Evolutionary conservation across 2,329 filamentous ascomycete species (phyloP), one percentile per base, ranked within the genome.

Genomic region (Scopulariopsis brevicaulis): DNA sequence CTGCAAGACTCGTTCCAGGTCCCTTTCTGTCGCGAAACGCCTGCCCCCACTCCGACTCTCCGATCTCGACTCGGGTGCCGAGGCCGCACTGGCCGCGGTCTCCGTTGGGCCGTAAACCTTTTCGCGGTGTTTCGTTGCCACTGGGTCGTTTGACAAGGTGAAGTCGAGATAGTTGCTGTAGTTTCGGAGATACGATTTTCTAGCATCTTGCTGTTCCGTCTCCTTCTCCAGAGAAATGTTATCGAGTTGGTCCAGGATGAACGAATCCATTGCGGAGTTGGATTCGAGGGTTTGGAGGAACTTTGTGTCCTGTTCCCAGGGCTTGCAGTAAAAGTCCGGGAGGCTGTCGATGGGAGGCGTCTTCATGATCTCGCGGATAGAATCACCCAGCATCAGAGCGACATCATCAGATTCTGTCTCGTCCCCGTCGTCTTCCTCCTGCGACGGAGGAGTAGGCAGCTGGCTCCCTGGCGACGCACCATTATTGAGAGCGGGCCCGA

Each of bases 1-100:
- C 66, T 88, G 82, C 54, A 92, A 71, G 7, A 87, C 85, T 43
- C 83, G 79, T 67, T 91, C 84, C 7, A 91, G 70, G 60, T 92
- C 87, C 56, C 87, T 82, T 65, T 92, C 87, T 18, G 85, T 87
- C 15, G 82, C 84, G 67, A 84, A 88, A 58, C 83, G 75, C 59
- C 78, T 79, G 57, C 79, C 68, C 32, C 73, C 65, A 32, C 80
- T 74, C 60, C 81, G 74, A 6, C 79, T 76, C 67, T 87, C 83
- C 0, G 77, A 74, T 60, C 79, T 82, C 2, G 78, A 69, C 60
- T 86, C 84, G 15, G 77, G 73, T 7, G 80, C 70, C 8, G 71
- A 67, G 18, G 73, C 65, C 0, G 70, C 68, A 6, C 62, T 66
- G 1, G 65, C 59, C 11, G 50, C 25, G 34, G 15, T 40, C 14